Base-by-base conservation (phyloP, 2,329 filamentous ascomycete species). In the Fusarium siculi region DNA sequence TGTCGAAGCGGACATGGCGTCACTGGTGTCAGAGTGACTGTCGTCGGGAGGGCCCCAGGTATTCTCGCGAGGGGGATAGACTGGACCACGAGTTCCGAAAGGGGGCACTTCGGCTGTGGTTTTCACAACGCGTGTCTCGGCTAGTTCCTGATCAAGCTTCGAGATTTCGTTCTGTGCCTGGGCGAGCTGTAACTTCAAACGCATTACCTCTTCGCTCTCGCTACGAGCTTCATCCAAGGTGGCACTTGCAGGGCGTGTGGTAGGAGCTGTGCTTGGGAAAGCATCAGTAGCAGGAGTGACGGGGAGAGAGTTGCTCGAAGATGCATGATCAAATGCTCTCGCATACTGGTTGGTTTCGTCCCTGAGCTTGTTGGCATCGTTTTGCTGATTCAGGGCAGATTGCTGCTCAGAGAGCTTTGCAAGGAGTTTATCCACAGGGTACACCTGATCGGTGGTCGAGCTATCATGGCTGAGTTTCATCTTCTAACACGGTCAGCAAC, bases 361-460 rank as follows among this genome's bases (percentile, higher is more conserved):
- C 15, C 75, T 77, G 43, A 78, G 77, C 65, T 86, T 87, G 47
- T 89, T 79, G 58, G 85, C 85, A 64, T 89, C 85, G 68, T 87
- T 88, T 78, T 92, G 90, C 80, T 89, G 87, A 56, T 85, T 85
- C 55, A 92, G 81, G n/a, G 86, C 80, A 47, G 84, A 84, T 77
- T 92, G 89, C 77, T 94, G 92, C 80, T 95, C 91, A n/a, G 90
- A 89, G 53, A 96, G 86, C 79, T 91, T 93, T 63, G 92, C 89
- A 72, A 95, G 84, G 57, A 95, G 88, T 67, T 91, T 91, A 76
- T 96, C 93, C 86, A 95, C 90, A 14, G 87, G 85, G 62, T 86
- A 87, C 36, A 82, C 72, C 44, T 87, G 86, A 52, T 78, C 70
- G 16, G 80, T 70, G 10, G 77, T 78, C 15, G 80, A 75, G 7